Conservation (phyloP, 176 grass and related monocot species). For the Rhynchospora breviuscula region DNA sequence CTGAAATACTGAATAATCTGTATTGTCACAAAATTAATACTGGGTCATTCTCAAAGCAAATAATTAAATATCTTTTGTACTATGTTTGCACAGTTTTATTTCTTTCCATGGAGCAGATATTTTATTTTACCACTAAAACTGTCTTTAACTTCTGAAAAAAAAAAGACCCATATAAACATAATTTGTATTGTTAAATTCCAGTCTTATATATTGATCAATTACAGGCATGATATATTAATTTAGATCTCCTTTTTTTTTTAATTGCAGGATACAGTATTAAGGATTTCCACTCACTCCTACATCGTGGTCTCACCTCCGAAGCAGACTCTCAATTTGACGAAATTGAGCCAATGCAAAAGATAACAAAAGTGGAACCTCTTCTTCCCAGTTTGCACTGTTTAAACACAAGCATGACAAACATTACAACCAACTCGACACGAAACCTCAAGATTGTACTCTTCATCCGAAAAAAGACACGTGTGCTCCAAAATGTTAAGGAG, state of each 20-base stretch:
- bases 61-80: neutral
- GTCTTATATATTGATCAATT: neutral
- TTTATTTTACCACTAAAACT: neutral
- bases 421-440: constrained; percentile 18
- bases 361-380: constrained; percentile 2
- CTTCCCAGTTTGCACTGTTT: constrained; percentile 7
- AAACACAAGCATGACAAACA: constrained; percentile 9
- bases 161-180: neutral
- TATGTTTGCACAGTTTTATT: neutral
- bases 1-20: neutral
- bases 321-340: constrained; percentile 8
- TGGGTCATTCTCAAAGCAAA: neutral
- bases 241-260: constrained; percentile 1
- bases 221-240: neutral
- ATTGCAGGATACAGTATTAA: constrained; percentile 56
- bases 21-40: neutral
- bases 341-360: neutral
- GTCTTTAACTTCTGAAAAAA: neutral
- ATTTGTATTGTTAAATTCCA: neutral
- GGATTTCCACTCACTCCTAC: constrained; percentile 71
- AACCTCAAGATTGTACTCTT: constrained; percentile 78
- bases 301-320: constrained; percentile 50
- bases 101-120: neutral
- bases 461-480: constrained; percentile 71
- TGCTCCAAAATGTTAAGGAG: constrained; percentile 62